These are phyloP conservation scores for Phytopythium mirpurense DNA, from an alignment of 352 stramenopile genomes.

Conservation along the genomic window DNA sequence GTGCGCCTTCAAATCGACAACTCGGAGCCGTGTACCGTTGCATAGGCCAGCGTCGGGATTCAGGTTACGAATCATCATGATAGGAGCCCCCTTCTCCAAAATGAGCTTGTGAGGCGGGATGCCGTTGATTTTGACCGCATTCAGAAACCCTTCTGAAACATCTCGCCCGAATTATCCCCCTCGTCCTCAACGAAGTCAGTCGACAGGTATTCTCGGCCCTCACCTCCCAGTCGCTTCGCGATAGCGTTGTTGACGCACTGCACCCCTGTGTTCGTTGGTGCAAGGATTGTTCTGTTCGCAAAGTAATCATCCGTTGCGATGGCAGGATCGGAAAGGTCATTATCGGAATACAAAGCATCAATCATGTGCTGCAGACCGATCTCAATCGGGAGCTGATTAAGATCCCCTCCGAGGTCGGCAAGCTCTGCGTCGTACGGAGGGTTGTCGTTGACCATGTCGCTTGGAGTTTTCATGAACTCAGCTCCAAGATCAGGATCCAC, in stretches of 20 bases:
- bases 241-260: neutral
- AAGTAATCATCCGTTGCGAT: neutral
- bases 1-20: constrained; percentile 16
- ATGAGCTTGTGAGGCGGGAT: neutral
- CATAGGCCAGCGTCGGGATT: constrained; percentile 17
- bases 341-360: neutral
- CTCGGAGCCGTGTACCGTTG: constrained; percentile 21
- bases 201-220: neutral
- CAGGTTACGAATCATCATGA: constrained; percentile 30
- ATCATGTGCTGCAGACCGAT: neutral
- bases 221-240: neutral
- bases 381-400: neutral
- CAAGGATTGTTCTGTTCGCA: neutral
- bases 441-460: neutral
- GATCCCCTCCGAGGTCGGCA: neutral
- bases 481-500: neutral
- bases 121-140: neutral
- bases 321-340: neutral
- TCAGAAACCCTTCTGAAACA: neutral
- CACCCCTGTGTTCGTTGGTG: neutral
- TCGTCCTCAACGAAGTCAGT: neutral
- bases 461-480: neutral
- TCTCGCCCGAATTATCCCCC: neutral
- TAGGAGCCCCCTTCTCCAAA: constrained; percentile 14
- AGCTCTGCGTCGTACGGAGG: neutral